Base-by-base conservation (phyloP, 176 grass and related monocot species). In the Lolium perenne region DNA sequence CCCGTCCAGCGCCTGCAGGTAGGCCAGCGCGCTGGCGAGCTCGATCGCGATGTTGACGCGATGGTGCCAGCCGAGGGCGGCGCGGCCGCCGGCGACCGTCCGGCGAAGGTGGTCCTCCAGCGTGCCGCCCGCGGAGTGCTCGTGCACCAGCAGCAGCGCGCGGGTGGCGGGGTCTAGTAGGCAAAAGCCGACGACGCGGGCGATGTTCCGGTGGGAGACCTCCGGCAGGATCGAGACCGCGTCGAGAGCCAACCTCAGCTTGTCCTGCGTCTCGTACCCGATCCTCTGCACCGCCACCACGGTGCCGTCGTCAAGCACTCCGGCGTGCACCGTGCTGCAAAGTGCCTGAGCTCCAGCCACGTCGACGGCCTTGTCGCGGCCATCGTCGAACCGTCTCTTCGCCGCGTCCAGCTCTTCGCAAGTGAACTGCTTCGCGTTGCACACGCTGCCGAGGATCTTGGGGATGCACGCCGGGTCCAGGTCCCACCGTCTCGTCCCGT, bases 321-420 rank as follows among this genome's bases (percentile, higher is more conserved):
- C 92, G 12, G 84, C 85, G 76, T 93, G 85, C 4, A 99, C 88
- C 66, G 62, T 56, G 16, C 53, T 5, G 53, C 26, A 29, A 29
- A 29, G 26, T 0, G 26, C 26, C 26, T 29, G 26, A 29, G 26
- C 26, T 29, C 26, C 26, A 29, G 26, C 59, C n/a, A n/a, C n/a
- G n/a, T n/a, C n/a, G n/a, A n/a, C n/a, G n/a, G n/a, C 59, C 72
- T 92, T 90, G 22, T 88, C 76, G 41, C 51, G 4, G 51, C 23
- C 81, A 16, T 92, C 50, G 82, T 93, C 88, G 63, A 94, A 93
- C 57, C 88, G 84, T 56, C 83, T 90, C 13, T 84, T 94, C 3
- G 97, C 97, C 55, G 91, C 85, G 56, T 96, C 91, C 77, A 99
- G 83, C 91, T 99, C 92, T 82, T 99, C 81, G 80, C 94, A 99